Evolutionary conservation across 768 basidiomycete genomes (phyloP), one percentile per base, ranked within the genome.

Genomic region (Termitomyces sp.): DNA sequence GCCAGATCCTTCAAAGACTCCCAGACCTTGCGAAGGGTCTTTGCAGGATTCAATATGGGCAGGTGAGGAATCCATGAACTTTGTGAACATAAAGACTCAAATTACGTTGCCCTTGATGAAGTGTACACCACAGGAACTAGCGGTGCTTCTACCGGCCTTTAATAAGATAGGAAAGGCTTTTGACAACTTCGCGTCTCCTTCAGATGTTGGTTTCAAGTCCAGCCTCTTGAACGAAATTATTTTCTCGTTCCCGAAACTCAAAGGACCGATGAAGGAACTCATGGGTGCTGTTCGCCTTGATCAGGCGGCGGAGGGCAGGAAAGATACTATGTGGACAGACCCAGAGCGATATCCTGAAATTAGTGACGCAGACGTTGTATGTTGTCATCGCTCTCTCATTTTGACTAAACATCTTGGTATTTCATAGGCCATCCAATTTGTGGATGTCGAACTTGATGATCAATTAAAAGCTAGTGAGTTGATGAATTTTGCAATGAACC

Each of bases 21-120:
- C 94, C 95, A 0, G 95, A 98, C 71, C 84, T 98, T 50, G 86
- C 90, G 0, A 89, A 84, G 69, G 96, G 96, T 0, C 76, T 98
- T 16, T 90, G 88, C 62, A 79, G 94, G 35, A 90, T 98, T 36
- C 93, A 96, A 69, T 96, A 96, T 66, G 91, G 94, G 51, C 91
- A 94, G 78, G 93, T 94, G 65, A 65, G 78, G 39, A 33, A 32
- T 13, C 12, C 7, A 13, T 40, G 28, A 33, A 32, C 7, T 7
- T 18, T 7, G 7, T 55, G n/a, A 33, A 15, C 7, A 12, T 50
- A 55, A 13, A 20, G n/a, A 8, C 51, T 55, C 11, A 36, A 32
- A 12, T 8, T 22, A 38, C 6, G 22, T 35, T 32, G n/a, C 42
- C 15, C 39, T 39, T 28, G n/a, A 54, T 36, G 4, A 65, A 92